A percentile compares a stretch with the other conserved stretches of the same genome.
phyloP scores from a whole-genome alignment of 2,329 filamentous ascomycete species.

The Exophiala lecanii-corni region DNA sequence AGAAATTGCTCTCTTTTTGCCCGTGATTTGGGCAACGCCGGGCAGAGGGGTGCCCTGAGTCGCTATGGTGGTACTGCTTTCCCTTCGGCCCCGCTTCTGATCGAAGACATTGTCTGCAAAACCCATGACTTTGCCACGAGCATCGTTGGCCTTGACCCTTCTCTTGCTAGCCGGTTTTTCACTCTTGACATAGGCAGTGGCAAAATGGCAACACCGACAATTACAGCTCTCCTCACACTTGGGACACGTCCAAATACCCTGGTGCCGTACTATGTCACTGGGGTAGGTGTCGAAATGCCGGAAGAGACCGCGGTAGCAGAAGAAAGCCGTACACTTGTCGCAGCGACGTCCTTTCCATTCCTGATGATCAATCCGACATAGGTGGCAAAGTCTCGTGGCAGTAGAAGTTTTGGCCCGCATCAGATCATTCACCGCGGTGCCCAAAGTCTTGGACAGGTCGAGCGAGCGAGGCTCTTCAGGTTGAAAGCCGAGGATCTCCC shows the following conservation, averaged over 20 bases:
- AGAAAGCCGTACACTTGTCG: slow-evolving; percentile 33
- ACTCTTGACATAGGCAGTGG: slow-evolving; percentile 31
- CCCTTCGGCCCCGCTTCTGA: slow-evolving; percentile 30
- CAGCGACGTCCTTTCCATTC: slow-evolving; percentile 34
- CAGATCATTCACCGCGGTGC: slow-evolving; percentile 31
- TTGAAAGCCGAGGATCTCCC: slow-evolving; percentile 27
- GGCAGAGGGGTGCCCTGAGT: slow-evolving; percentile 6
- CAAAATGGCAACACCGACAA: slow-evolving; percentile 35
- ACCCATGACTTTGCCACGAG: slow-evolving; percentile 32
- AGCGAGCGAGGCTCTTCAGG: slow-evolving; percentile 25
- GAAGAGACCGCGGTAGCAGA: slow-evolving; percentile 35
- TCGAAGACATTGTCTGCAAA: slow-evolving; percentile 38
- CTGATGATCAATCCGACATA: slow-evolving; percentile 34
- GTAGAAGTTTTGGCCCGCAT: slow-evolving; percentile 28
- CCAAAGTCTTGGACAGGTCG: slow-evolving; percentile 27
- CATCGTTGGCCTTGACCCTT: slow-evolving; percentile 32
- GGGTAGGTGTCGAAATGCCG: slow-evolving; percentile 35
- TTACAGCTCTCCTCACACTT: slow-evolving; percentile 35
- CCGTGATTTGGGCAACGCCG: slow-evolving; percentile 16
- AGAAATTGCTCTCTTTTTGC: slow-evolving; percentile 24
- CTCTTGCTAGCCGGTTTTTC: slow-evolving; percentile 32
- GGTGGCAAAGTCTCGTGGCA: slow-evolving; percentile 30
- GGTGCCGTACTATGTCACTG: slow-evolving; percentile 29
- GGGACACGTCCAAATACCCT: slow-evolving; percentile 32
- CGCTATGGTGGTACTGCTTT: slow-evolving; percentile 8